Evolutionary conservation across 257 asterid genomes (phyloP).

Genomic region (Solanum tarapatanum): DNA sequence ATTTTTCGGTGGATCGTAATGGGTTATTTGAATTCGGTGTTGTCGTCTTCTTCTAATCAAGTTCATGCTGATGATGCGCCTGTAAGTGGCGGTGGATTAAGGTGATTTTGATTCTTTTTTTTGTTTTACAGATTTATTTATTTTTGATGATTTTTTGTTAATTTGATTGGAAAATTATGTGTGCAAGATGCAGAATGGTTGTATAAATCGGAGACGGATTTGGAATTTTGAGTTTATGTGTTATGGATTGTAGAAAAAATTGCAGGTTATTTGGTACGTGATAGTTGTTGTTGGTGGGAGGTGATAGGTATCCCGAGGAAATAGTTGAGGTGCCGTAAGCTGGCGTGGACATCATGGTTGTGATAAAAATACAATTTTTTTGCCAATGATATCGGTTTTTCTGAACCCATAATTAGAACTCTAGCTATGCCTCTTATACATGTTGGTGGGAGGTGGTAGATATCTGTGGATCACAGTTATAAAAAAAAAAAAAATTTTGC

Average conservation of each 20-base stretch:
- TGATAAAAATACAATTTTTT: too few species aligned
- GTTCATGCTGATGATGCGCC: conserved; percentile 63
- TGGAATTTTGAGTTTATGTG: neutral
- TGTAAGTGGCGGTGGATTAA: conserved; percentile 92
- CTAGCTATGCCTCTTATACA: neutral
- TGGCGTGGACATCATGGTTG: neutral
- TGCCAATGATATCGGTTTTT: neutral
- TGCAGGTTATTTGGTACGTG: neutral
- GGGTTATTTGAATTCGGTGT: conserved; percentile 84
- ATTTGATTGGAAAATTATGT: neutral
- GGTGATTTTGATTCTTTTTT: conserved; percentile 24
- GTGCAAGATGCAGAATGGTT: neutral
- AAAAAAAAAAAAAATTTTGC: neutral
- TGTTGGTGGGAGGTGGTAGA: neutral
- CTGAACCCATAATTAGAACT: neutral
- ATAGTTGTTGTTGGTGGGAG: neutral
- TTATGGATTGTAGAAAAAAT: neutral
- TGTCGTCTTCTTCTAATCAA: conserved; percentile 63
- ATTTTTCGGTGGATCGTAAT: conserved; percentile 10
- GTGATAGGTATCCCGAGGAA: neutral
- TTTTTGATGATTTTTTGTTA: neutral
- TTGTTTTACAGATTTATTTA: neutral
- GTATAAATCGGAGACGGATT: neutral
- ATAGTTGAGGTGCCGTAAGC: neutral
- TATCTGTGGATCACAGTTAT: neutral